These are phyloP conservation scores for Chionographis japonica DNA, from an alignment of 106 monocot genomes.

Conservation along the genomic window DNA sequence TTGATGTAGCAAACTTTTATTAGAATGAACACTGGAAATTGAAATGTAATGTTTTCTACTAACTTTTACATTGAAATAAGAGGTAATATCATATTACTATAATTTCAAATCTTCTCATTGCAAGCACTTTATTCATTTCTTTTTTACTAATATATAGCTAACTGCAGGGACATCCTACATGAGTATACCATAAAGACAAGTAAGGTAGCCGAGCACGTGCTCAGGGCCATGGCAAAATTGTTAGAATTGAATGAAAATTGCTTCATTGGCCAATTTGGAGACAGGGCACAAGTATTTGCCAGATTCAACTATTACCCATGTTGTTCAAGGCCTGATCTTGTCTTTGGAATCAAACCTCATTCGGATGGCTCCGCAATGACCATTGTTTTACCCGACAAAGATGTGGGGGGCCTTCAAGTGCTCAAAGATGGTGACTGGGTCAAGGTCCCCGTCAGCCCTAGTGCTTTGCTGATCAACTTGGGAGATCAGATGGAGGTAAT, in stretches of 20 bases:
- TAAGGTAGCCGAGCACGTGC: slow-evolving; percentile 18
- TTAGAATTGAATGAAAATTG: slow-evolving; percentile 36
- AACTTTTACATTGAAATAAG: too few relatives aligned
- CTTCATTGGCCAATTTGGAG: slow-evolving; percentile 35
- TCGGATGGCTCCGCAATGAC: slow-evolving; percentile 41
- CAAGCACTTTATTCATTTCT: too few relatives aligned
- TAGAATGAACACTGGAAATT: too few relatives aligned
- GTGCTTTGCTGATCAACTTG: slow-evolving; percentile 50
- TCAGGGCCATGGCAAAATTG: slow-evolving; percentile 23
- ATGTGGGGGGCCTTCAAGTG: slow-evolving; percentile 48
- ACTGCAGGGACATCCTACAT: slow-evolving; percentile 30
- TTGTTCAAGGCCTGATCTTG: slow-evolving; percentile 38
- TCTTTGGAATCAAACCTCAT: slow-evolving; percentile 53
- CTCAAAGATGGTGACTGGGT: slow-evolving; percentile 45
- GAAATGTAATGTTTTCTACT: too few relatives aligned
- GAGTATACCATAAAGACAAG: slow-evolving; percentile 29
- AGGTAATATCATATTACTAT: too few relatives aligned
- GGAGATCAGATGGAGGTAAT: slow-evolving; percentile 58
- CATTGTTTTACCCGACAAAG: slow-evolving; percentile 32
- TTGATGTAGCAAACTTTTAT: too few relatives aligned
- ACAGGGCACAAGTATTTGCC: slow-evolving; percentile 19
- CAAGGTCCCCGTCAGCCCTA: slow-evolving; percentile 22
- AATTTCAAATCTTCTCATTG: too few relatives aligned
- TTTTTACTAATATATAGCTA: background rate
- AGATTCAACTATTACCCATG: slow-evolving; percentile 52